A percentile compares a stretch with the other conserved stretches of the same genome.
phyloP scores from a whole-genome alignment of 75 land plant species.

The Pinus tabuliformis region DNA sequence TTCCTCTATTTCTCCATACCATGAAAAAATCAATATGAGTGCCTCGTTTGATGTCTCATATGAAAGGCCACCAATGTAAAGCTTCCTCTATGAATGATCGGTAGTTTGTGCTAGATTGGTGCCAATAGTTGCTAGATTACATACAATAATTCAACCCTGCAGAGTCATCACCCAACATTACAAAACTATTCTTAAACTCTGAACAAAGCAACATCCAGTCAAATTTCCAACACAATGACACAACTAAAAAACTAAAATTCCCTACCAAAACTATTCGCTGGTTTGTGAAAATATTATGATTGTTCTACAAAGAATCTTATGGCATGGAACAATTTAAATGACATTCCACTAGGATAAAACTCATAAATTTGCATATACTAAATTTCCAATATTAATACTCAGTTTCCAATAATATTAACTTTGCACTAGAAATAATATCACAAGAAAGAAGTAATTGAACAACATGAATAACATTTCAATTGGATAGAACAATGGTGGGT shows the following conservation, averaged over 20 bases:
- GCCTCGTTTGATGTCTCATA: constrained; percentile 63
- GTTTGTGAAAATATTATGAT: too few species aligned
- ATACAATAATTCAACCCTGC: constrained; percentile 72
- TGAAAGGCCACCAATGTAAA: constrained; percentile 70
- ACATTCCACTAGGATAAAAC: too few species aligned
- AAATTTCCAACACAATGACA: too few species aligned
- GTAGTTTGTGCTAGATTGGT: constrained; percentile 24
- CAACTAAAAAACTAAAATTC: too few species aligned
- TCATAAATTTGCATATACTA: too few species aligned
- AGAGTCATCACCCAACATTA: neutral
- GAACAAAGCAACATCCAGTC: too few species aligned
- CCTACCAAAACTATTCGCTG: too few species aligned
- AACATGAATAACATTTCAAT: too few species aligned
- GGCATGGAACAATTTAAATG: too few species aligned
- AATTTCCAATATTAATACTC: neutral
- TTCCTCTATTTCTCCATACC: constrained; percentile 81
- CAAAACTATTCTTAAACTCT: too few species aligned
- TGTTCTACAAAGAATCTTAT: neutral
- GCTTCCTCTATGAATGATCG: constrained; percentile 67
- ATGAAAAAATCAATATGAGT: constrained; percentile 52
- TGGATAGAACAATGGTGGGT: too few species aligned
- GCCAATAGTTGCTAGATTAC: constrained; percentile 69
- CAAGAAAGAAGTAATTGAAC: neutral
- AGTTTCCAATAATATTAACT: neutral
- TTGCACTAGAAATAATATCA: neutral